Evolutionary conservation across 768 basidiomycete species (phyloP).

Genomic region (Tricholoma matsutake): DNA sequence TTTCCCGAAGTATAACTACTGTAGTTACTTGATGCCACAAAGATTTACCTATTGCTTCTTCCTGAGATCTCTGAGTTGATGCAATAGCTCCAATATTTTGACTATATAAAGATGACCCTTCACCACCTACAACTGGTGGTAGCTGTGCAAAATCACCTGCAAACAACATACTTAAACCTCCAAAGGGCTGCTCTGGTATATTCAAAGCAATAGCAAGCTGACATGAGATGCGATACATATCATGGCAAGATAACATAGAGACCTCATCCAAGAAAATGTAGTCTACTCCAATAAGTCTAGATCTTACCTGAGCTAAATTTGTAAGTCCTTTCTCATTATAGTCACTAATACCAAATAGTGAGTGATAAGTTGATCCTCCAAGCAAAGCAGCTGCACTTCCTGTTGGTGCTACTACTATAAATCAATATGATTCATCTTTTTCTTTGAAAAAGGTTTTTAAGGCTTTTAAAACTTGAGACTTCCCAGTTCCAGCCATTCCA

Average conservation of each 20-base stretch:
- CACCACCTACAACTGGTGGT: background rate
- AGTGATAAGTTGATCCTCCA: too few relatives aligned
- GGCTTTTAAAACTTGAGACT: too few relatives aligned
- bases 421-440: too few relatives aligned
- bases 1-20: too few relatives aligned
- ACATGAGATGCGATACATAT: slow-evolving; percentile 18
- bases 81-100: too few relatives aligned
- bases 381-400: too few relatives aligned
- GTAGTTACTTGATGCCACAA: slow-evolving; percentile 9
- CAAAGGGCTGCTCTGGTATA: slow-evolving; percentile 22
- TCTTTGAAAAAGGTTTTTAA: too few relatives aligned
- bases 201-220: slow-evolving; percentile 13
- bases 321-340: too few relatives aligned
- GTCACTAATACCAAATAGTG: too few relatives aligned
- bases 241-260: slow-evolving; percentile 31
- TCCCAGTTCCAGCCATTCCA: too few relatives aligned
- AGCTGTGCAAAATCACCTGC: slow-evolving; percentile 3
- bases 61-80: background rate
- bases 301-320: slow-evolving; percentile 5
- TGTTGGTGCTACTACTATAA: too few relatives aligned
- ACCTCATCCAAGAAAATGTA: slow-evolving; percentile 31
- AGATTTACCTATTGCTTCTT: slow-evolving; percentile 12
- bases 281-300: slow-evolving; percentile 16
- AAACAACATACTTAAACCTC: slow-evolving; percentile 25
- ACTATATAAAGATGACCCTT: too few relatives aligned